phyloP scores from a whole-genome alignment of 2,329 filamentous ascomycete species.

The Sclerotinia sclerotiorum region DNA sequence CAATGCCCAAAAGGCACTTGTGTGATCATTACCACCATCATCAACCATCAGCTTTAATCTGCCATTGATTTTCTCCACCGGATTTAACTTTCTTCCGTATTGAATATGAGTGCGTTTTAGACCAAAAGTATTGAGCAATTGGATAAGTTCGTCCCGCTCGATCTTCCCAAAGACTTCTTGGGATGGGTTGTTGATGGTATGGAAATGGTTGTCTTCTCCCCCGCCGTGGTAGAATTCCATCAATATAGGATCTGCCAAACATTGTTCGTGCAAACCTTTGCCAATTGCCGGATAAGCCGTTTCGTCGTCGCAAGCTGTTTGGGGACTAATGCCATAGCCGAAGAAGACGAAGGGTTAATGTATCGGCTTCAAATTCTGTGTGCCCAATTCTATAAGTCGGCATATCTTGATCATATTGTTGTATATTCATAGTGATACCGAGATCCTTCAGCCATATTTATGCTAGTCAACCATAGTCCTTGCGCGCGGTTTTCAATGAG shows the following conservation, averaged over 20 bases:
- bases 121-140: conserved; percentile 23
- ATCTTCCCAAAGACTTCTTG: conserved; percentile 22
- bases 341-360: conserved; percentile 24
- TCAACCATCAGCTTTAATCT: conserved; percentile 22
- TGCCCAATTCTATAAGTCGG: conserved; percentile 15
- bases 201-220: conserved; percentile 12
- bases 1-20: conserved; percentile 24
- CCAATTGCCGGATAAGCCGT: conserved; percentile 15
- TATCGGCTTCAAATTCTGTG: conserved; percentile 23
- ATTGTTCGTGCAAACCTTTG: background rate
- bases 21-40: conserved; percentile 21
- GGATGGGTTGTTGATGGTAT: conserved; percentile 7
- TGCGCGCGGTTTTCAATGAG: no score
- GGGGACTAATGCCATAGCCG: conserved; percentile 24
- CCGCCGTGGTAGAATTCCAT: conserved; percentile 20
- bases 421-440: no score
- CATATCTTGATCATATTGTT: no score
- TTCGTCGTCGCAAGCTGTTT: conserved; percentile 17
- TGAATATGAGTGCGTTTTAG: conserved; percentile 9
- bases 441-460: no score
- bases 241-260: conserved; percentile 19
- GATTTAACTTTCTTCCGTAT: conserved; percentile 21
- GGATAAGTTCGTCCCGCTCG: conserved; percentile 22
- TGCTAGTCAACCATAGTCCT: no score
- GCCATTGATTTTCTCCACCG: conserved; percentile 11